Conservation (phyloP, 495 filamentous ascomycete species). For the Daldinia bambusicola region DNA sequence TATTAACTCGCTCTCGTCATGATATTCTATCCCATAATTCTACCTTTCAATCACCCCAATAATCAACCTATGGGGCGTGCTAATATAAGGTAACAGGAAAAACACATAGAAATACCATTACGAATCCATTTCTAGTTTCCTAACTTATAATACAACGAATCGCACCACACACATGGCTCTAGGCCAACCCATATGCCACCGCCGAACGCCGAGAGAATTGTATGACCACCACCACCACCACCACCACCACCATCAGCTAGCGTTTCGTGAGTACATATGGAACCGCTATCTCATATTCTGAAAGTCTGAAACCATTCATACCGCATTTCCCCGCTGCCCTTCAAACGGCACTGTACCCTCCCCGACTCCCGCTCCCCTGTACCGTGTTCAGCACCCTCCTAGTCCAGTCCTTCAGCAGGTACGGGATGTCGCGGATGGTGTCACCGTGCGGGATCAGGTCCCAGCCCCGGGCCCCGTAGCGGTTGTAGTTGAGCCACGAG, state of each 20-base stretch:
- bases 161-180: conserved; percentile 9
- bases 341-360: conserved; percentile 95
- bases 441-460: conserved; percentile 94
- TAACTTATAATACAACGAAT: conserved; percentile 30
- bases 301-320: background rate
- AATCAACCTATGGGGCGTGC: background rate
- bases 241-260: too few species aligned
- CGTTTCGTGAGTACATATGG: too few species aligned
- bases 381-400: conserved; percentile 81
- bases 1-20: background rate
- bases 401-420: conserved; percentile 88
- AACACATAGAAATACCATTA: conserved; percentile 26
- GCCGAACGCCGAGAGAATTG: conserved; percentile 27
- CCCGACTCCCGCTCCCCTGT: conserved; percentile 80
- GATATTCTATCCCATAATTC: background rate
- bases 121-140: conserved; percentile 13
- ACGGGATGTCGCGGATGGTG: conserved; percentile 90
- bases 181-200: conserved; percentile 18
- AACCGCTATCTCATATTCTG: background rate
- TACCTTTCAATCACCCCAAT: background rate
- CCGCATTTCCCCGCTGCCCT: conserved; percentile 18
- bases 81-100: background rate
- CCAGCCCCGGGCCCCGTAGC: conserved; percentile 94
- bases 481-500: conserved; percentile 99
- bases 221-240: background rate